Evolutionary conservation across 257 asterid species (phyloP), one percentile per base, ranked within the genome.

Genomic region (Fraxinus quadrangulata): DNA sequence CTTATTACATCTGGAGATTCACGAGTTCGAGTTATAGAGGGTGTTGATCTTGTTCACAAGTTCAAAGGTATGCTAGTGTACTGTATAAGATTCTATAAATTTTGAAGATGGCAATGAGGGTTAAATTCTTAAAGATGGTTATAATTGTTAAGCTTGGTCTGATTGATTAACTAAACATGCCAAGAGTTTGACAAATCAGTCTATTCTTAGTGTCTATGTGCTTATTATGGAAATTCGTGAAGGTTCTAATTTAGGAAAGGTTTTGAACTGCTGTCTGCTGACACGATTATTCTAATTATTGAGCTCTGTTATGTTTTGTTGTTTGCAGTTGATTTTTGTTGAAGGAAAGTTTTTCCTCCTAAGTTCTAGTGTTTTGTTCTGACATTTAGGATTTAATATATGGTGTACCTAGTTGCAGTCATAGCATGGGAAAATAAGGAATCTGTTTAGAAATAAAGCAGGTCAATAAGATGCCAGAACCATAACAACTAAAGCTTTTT

Each of bases 1-100:
- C 91, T 96, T 63, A 78, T 96, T 69, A 93, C 99, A 63, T 96
- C 99, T 68, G 97, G 97, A 33, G 99, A 96, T 88, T 96, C 97
- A 80, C 89, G 99, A 71, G 79, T 96, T 80, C 90, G 98, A 67
- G 97, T 93, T 81, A 72, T 96, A 70, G 92, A 96, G 84, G 96
- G 94, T 83, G 78, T 73, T 83, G 98, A 96, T 83, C 89, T 96
- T 74, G 93, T 90, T 80, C 98, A 96, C 90, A 96, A 93, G 86
- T 93, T 89, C 83, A 96, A 93, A 96, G 99, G 99, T 96, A 78
- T 33, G 75, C 68, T 67, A 45, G 36, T 71, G 28, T 49, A 16
- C 42, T 0, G 13, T 31, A 12, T 21, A 7, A 70, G 5, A 17
- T 13, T 39, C 72, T 40, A 33, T 39, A 11, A 61, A 23, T 49